Percentiles rank a stretch among this genome's conserved stretches.
These are phyloP conservation scores for Xanthoconium stramineum DNA, from an alignment of 768 basidiomycete genomes.

Conservation along the genomic window DNA sequence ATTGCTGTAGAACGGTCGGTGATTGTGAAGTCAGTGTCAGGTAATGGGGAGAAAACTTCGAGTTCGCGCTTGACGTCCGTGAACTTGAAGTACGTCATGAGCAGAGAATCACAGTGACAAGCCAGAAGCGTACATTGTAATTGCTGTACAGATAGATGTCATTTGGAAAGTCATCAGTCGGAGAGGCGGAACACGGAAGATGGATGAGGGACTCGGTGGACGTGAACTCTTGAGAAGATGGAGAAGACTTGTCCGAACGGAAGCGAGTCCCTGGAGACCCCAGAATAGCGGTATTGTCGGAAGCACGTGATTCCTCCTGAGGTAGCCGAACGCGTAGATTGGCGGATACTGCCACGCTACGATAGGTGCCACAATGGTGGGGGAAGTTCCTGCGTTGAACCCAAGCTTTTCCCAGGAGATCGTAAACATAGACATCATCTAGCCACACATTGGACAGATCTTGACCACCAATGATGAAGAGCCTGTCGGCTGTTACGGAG, in stretches of 20 bases:
- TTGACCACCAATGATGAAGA: slow-evolving; percentile 94
- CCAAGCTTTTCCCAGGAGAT: slow-evolving; percentile 73
- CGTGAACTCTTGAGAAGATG: slow-evolving; percentile 47
- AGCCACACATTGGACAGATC: slow-evolving; percentile 92
- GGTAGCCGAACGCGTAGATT: slow-evolving; percentile 63
- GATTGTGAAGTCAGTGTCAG: slow-evolving; percentile 72
- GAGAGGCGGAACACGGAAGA: slow-evolving; percentile 71
- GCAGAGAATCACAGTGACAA: neutral
- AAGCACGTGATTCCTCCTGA: slow-evolving; percentile 52
- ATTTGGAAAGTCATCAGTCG: slow-evolving; percentile 72
- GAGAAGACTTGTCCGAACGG: slow-evolving; percentile 42
- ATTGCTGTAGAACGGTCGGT: slow-evolving; percentile 79
- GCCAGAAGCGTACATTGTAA: slow-evolving; percentile 69
- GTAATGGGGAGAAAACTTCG: slow-evolving; percentile 82
- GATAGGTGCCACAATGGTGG: slow-evolving; percentile 95
- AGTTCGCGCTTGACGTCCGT: slow-evolving; percentile 95
- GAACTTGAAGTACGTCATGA: slow-evolving; percentile 49
- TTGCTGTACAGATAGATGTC: slow-evolving; percentile 94
- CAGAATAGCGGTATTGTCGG: slow-evolving; percentile 40
- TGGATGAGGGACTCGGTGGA: slow-evolving; percentile 60
- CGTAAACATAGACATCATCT: slow-evolving; percentile 89
- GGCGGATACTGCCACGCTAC: slow-evolving; percentile 85
- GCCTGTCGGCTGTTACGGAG: slow-evolving; percentile 74
- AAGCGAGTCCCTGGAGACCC: slow-evolving; percentile 62
- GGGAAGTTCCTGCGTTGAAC: slow-evolving; percentile 76